phyloP scores from a whole-genome alignment of 2,329 filamentous ascomycete genomes.

The Calonectria pseudoturangicola region DNA sequence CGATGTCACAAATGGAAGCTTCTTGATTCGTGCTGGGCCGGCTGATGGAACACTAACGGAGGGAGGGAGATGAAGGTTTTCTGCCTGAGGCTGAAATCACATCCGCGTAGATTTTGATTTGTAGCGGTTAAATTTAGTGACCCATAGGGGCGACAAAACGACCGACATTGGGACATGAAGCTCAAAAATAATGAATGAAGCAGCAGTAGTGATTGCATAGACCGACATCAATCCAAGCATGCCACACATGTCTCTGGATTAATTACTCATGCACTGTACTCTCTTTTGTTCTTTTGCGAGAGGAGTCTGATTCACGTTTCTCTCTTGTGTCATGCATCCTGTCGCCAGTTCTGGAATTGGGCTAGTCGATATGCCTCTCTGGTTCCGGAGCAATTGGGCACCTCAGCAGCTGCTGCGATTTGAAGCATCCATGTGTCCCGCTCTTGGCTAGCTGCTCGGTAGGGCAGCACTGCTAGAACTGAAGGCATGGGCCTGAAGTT shows the following conservation, averaged over 20 bases:
- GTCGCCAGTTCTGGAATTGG: constrained; percentile 22
- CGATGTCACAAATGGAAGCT: constrained; percentile 25
- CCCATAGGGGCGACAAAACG: background rate
- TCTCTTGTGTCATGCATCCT: background rate
- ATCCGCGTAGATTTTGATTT: constrained; percentile 40
- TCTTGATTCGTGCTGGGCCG: constrained; percentile 23
- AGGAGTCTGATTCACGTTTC: background rate
- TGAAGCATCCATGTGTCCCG: constrained; percentile 26
- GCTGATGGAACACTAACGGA: constrained; percentile 12
- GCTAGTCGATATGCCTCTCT: constrained; percentile 24
- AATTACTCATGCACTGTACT: background rate
- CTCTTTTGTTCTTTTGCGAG: background rate
- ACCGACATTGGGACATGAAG: too few species aligned
- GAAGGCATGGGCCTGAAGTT: constrained; percentile 17
- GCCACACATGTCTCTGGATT: background rate
- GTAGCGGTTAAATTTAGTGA: constrained; percentile 50
- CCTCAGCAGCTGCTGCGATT: constrained; percentile 13
- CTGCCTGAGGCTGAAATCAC: constrained; percentile 55
- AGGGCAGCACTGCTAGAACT: constrained; percentile 24
- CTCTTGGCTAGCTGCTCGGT: constrained; percentile 13
- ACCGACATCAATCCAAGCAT: background rate
- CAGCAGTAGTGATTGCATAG: too few species aligned
- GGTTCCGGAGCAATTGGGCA: constrained; percentile 7
- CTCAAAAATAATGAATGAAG: background rate
- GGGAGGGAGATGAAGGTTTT: constrained; percentile 27